phyloP scores from a whole-genome alignment of 495 filamentous ascomycete species.

The Penicillium psychrofluorescens region DNA sequence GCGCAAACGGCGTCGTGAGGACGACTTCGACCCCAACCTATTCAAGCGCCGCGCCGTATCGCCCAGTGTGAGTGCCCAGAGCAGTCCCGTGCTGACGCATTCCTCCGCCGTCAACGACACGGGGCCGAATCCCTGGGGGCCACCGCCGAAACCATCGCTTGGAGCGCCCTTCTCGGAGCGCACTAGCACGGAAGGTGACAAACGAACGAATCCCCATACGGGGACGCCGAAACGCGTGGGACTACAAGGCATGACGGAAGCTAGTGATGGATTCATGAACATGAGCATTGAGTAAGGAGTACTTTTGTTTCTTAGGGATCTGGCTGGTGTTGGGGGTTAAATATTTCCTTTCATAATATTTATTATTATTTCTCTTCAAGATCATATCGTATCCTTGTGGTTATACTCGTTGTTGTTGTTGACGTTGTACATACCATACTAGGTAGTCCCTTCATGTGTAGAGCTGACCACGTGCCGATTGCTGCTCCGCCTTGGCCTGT shows the following conservation, averaged over 20 bases:
- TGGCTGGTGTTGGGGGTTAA: slow-evolving; percentile 5
- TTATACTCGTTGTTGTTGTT: too few species aligned
- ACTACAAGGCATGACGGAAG: slow-evolving; percentile 92
- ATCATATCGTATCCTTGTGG: background rate
- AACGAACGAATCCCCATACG: slow-evolving; percentile 26
- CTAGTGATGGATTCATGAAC: slow-evolving; percentile 91
- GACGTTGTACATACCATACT: too few species aligned
- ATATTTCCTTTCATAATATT: background rate
- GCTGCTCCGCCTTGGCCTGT: slow-evolving; percentile 14
- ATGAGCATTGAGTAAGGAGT: slow-evolving; percentile 75
- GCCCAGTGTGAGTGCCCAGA: slow-evolving; percentile 85
- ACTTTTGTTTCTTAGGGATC: slow-evolving; percentile 5
- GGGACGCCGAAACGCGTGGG: slow-evolving; percentile 64
- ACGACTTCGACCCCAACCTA: slow-evolving; percentile 81
- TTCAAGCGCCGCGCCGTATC: slow-evolving; percentile 94
- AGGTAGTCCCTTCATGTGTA: too few species aligned
- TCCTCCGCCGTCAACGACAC: slow-evolving; percentile 64
- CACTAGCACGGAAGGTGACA: slow-evolving; percentile 35
- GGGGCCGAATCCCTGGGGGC: slow-evolving; percentile 60
- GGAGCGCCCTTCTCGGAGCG: slow-evolving; percentile 45
- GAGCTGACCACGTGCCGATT: slow-evolving; percentile 17
- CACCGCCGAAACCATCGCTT: slow-evolving; percentile 53
- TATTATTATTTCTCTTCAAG: background rate
- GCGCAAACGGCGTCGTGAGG: slow-evolving; percentile 78
- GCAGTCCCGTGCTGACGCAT: slow-evolving; percentile 76